Evolutionary conservation across 805 yeast species (phyloP), one percentile per base, ranked within the genome.

Genomic region (Barnettozyma vustinii): DNA sequence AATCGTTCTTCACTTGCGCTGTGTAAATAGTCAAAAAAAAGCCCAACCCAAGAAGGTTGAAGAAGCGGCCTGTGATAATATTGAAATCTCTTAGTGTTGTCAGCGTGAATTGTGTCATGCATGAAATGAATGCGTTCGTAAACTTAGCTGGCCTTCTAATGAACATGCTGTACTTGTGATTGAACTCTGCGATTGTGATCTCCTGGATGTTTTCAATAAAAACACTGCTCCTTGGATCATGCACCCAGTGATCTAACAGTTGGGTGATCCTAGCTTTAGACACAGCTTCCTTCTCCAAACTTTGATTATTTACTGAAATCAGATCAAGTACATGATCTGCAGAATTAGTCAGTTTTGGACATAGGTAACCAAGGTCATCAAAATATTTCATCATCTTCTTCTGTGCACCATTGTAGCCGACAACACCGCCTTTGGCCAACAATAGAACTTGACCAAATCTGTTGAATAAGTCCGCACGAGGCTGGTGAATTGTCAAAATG

Each of bases 401-500:
- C n/a, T 82, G 76, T 0, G 71, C 57, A 0, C 94, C 95, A 65
- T 84, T 80, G 60, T 78, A 89, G 2, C 83, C 84, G 8, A 84
- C 88, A 32, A 65, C 65, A 0, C 96, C 96, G 19, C 95, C 95
- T 58, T 81, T 82, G 0, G 90, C 87, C 21, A 89, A 68, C 37
- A 89, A 66, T 35, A 87, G 66, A n/a, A 89, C 73, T 15, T 84
- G 76, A 1, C 91, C 95, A 70, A 89, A 87, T 44, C 68, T 68
- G 15, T 70, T 63, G 57, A 86, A 81, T 52, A 87, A 65, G 53
- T 80, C 86, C n/a, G 82, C 77, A 51, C 88, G 76, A 0, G 96
- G 96, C 58, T 89, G 96, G 63, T 89, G 96, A 43, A 89, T 86
- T 0, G 96, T 87, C 47, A 84, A 66, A 32, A 89, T 76, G 7